Percentiles rank a stretch among this genome's conserved stretches.
Conservation (phyloP, 2,329 filamentous ascomycete genomes). For the Aspergillus sp. region DNA sequence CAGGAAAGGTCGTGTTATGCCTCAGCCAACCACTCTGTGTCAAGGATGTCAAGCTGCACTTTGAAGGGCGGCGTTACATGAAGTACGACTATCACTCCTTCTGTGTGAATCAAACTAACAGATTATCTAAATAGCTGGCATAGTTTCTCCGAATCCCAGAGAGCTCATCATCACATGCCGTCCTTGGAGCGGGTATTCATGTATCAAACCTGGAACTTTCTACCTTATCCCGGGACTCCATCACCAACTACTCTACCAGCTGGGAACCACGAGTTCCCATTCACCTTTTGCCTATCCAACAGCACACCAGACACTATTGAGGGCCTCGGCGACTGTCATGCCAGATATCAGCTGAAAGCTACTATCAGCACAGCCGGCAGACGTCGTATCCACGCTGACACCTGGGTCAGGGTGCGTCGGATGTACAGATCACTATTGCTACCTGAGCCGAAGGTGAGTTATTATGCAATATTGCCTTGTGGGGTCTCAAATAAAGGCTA, state of each 20-base stretch:
- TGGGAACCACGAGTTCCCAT: neutral
- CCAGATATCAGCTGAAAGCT: neutral
- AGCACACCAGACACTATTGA: neutral
- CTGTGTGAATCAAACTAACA: neutral
- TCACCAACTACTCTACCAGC: neutral
- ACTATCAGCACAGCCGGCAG: neutral
- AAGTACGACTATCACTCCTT: neutral
- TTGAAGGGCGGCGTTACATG: neutral
- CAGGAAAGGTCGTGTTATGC: neutral
- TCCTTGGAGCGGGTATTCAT: neutral
- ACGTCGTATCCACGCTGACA: neutral
- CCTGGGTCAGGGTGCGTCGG: neutral
- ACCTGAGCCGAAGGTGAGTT: neutral
- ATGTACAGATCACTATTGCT: neutral
- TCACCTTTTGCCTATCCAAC: neutral
- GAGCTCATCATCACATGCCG: neutral
- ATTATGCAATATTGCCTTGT: too few relatives aligned
- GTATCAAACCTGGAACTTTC: neutral
- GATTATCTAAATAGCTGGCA: neutral
- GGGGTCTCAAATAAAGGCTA: neutral
- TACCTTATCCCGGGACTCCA: neutral
- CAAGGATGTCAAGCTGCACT: neutral
- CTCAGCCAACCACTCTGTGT: neutral
- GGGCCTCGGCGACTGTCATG: neutral
- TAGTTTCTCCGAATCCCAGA: neutral